A percentile compares a stretch with the other conserved stretches of the same genome.
phyloP scores from a whole-genome alignment of 2,329 filamentous ascomycete genomes.

The Trichoderma sp. region DNA sequence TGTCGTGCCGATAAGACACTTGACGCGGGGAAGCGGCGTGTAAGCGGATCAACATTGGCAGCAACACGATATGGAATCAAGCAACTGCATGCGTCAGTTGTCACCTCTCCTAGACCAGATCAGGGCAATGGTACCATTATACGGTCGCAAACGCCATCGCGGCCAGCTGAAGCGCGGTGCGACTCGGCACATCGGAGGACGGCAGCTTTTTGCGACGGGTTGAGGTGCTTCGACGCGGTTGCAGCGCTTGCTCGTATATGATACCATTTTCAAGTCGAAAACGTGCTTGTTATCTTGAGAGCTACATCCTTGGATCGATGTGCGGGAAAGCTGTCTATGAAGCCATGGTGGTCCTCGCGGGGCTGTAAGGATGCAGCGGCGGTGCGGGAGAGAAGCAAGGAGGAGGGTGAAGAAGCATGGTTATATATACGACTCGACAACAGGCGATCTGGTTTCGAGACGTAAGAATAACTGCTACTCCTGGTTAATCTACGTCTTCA shows the following conservation, averaged over 20 bases:
- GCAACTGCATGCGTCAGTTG: neutral
- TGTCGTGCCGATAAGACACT: neutral
- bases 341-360: neutral
- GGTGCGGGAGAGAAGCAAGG: neutral
- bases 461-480: constrained; percentile 1
- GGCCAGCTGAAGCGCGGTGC: neutral
- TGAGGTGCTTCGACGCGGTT: neutral
- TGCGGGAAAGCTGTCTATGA: neutral
- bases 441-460: neutral
- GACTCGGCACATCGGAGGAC: neutral
- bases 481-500: neutral
- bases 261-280: constrained; percentile 26
- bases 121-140: constrained; percentile 27
- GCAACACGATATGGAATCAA: constrained; percentile 16
- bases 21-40: constrained; percentile 5
- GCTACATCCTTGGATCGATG: neutral
- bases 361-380: neutral
- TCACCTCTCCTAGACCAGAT: neutral
- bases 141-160: constrained; percentile 26
- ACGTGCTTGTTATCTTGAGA: constrained; percentile 8
- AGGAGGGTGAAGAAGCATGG: neutral
- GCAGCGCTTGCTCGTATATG: constrained; percentile 17
- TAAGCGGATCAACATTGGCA: neutral
- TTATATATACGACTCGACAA: constrained; percentile 15
- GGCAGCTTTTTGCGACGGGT: neutral